A percentile compares a stretch with the other conserved stretches of the same genome.
phyloP scores from a whole-genome alignment of 2,329 filamentous ascomycete genomes.

The Cladobotryum mycophilum region DNA sequence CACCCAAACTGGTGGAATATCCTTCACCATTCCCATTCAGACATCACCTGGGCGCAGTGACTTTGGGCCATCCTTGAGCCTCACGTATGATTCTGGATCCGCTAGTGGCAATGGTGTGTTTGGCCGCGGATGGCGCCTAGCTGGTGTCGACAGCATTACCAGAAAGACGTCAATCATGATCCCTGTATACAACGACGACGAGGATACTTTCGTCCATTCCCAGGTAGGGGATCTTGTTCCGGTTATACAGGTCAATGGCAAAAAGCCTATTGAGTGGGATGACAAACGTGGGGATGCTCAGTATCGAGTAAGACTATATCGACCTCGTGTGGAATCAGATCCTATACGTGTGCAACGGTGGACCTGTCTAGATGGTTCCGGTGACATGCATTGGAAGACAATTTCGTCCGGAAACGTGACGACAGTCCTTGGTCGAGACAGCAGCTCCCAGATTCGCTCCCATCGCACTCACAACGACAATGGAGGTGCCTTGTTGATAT shows the following conservation, averaged over 20 bases:
- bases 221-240: not conserved
- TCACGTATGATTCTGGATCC: not conserved
- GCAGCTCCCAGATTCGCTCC: not conserved
- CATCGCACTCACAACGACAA: not conserved
- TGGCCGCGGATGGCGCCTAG: not conserved
- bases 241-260: not conserved
- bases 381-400: not conserved
- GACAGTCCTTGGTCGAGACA: not conserved
- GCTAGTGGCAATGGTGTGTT: not conserved
- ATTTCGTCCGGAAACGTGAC: not conserved
- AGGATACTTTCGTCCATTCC: not conserved
- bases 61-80: not conserved
- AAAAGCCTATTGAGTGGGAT: not conserved
- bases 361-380: not conserved
- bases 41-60: not conserved
- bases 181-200: not conserved
- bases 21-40: not conserved
- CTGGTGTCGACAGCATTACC: not conserved
- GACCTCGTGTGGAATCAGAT: not conserved
- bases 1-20: not conserved
- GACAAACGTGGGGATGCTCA: not conserved
- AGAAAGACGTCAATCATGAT: not conserved
- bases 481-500: not conserved
- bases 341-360: not conserved
- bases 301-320: not conserved